A percentile compares a stretch with the other conserved stretches of the same genome.
These are phyloP conservation scores for Periconia sp. DNA, from an alignment of 2,329 filamentous ascomycete species.

Conservation along the genomic window DNA sequence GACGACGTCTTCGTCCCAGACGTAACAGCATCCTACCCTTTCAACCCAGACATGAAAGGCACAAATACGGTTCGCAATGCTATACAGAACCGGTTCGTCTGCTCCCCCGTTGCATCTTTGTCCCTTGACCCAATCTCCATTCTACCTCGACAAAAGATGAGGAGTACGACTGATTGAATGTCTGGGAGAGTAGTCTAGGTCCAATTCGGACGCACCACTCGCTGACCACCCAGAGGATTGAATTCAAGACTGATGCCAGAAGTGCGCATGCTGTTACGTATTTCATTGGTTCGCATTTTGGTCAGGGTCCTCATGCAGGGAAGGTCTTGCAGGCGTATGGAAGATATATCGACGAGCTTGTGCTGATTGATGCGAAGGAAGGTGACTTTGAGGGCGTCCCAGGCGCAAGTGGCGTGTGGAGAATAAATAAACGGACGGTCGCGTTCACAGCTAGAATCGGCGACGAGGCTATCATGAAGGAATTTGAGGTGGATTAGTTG, in stretches of 20 bases:
- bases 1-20: slow-evolving; percentile 48
- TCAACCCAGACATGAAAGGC: slow-evolving; percentile 41
- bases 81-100: slow-evolving; percentile 40
- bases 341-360: slow-evolving; percentile 48
- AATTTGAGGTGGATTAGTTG: slow-evolving; percentile 22
- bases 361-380: slow-evolving; percentile 25
- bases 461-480: slow-evolving; percentile 42
- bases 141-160: too few relatives aligned
- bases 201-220: slow-evolving; percentile 51
- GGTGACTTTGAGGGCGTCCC: slow-evolving; percentile 35
- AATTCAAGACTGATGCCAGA: slow-evolving; percentile 33
- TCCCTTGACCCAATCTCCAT: too few relatives aligned
- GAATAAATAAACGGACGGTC: slow-evolving; percentile 45
- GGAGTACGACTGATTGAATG: too few relatives aligned
- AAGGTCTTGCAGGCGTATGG: slow-evolving; percentile 51
- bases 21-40: slow-evolving; percentile 50
- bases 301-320: slow-evolving; percentile 49
- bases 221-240: slow-evolving; percentile 51
- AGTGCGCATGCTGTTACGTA: slow-evolving; percentile 47
- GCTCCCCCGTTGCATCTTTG: background rate
- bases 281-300: slow-evolving; percentile 52
- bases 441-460: slow-evolving; percentile 46
- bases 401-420: slow-evolving; percentile 49
- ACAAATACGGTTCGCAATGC: slow-evolving; percentile 38
- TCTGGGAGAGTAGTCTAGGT: slow-evolving; percentile 47